Conservation (phyloP, 2,329 filamentous ascomycete species). For the Ophiocordyceps camponoti-saundersi region DNA sequence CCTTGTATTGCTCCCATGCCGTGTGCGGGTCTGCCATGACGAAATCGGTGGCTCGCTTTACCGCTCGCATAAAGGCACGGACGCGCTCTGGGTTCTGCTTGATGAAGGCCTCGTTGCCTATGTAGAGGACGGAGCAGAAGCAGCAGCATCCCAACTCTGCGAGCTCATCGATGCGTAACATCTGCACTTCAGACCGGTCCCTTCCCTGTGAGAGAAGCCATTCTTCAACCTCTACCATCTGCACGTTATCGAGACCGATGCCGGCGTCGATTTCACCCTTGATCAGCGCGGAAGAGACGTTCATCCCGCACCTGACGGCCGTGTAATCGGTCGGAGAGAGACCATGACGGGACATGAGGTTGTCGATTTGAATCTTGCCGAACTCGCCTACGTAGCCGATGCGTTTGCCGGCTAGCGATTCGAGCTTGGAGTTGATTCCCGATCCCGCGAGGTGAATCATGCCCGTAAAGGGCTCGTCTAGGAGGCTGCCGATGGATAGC, state of each 20-base stretch:
- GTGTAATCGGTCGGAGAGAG: constrained; percentile 60
- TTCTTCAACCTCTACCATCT: constrained; percentile 69
- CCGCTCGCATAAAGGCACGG: constrained; percentile 49
- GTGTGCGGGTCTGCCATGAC: constrained; percentile 45
- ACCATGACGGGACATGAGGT: constrained; percentile 61
- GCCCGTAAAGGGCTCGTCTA: constrained; percentile 67
- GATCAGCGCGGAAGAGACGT: constrained; percentile 62
- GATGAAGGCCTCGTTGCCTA: constrained; percentile 58
- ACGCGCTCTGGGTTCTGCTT: constrained; percentile 49
- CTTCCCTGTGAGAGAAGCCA: constrained; percentile 51
- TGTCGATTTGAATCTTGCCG: constrained; percentile 72
- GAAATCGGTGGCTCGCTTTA: constrained; percentile 59
- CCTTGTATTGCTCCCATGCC: constrained; percentile 53
- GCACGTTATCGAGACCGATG: constrained; percentile 63
- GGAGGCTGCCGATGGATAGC: constrained; percentile 53
- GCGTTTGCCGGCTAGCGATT: constrained; percentile 55
- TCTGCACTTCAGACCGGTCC: constrained; percentile 51
- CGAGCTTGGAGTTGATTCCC: constrained; percentile 61
- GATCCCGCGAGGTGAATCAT: constrained; percentile 60
- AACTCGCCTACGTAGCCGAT: constrained; percentile 73
- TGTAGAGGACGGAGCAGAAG: constrained; percentile 71
- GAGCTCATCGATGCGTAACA: constrained; percentile 68
- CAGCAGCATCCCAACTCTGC: constrained; percentile 69
- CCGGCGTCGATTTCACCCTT: constrained; percentile 57
- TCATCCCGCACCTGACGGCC: constrained; percentile 66